Evolutionary conservation across 805 yeast genomes (phyloP).

Genomic region (Starmerella lactis-condensi): DNA sequence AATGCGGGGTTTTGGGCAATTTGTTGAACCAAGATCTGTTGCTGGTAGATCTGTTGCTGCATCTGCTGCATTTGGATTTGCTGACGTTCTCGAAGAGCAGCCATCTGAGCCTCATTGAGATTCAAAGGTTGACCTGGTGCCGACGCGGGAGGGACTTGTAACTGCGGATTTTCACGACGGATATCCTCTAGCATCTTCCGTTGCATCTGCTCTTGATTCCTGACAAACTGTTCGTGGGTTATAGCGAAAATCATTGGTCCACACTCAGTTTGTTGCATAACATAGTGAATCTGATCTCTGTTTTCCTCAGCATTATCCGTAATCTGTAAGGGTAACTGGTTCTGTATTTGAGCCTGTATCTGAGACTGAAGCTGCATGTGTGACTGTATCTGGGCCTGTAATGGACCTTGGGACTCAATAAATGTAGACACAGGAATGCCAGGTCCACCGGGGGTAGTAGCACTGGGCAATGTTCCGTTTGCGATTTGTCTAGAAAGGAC

Average conservation of each 20-base stretch:
- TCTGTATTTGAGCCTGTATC: slow-evolving; percentile 3
- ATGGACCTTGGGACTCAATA: too few species aligned
- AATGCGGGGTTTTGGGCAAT: not conserved
- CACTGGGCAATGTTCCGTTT: slow-evolving; percentile 1
- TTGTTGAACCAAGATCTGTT: not conserved
- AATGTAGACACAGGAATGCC: too few species aligned
- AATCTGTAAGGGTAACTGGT: slow-evolving; percentile 1
- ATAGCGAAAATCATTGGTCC: slow-evolving; percentile 15
- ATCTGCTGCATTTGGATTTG: slow-evolving; percentile 1
- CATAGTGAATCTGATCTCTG: slow-evolving; percentile 6
- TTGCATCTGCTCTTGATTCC: not conserved
- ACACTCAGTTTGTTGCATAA: slow-evolving; percentile 10
- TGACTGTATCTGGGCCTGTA: too few species aligned
- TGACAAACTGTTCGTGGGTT: not conserved
- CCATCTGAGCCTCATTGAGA: not conserved
- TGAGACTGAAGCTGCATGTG: slow-evolving; percentile 3
- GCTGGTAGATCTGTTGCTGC: slow-evolving; percentile 4
- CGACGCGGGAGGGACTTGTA: not conserved
- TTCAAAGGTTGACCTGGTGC: not conserved
- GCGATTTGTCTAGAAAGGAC: too few species aligned
- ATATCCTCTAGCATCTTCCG: not conserved
- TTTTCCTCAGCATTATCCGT: slow-evolving; percentile 4
- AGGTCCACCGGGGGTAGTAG: slow-evolving; percentile 1
- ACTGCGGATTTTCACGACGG: not conserved
- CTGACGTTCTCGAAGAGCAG: not conserved